phyloP scores from a whole-genome alignment of 148 eudicot species.

The Rhododendron ovatum region DNA sequence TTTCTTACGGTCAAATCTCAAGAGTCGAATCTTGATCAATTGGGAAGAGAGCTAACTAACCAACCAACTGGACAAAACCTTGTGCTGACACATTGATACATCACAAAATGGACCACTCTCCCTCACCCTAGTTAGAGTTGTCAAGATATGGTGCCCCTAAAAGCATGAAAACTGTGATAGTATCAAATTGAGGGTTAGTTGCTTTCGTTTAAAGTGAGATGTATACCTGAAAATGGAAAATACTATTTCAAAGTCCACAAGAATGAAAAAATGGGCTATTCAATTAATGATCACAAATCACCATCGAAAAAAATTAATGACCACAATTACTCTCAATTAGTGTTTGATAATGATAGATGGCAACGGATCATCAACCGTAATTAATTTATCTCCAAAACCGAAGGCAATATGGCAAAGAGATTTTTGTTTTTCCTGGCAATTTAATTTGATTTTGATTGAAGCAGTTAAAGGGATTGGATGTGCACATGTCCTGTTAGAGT shows the following conservation, averaged over 20 bases:
- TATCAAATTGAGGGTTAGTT: too few relatives aligned
- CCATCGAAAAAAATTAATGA: not conserved
- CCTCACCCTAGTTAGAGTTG: too few relatives aligned
- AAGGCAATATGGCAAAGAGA: too few relatives aligned
- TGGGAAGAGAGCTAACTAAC: too few relatives aligned
- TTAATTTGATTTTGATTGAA: constrained; percentile 9
- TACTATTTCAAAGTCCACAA: not conserved
- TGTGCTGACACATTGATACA: too few relatives aligned
- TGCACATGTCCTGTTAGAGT: constrained; percentile 1
- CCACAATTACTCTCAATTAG: not conserved
- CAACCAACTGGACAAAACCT: too few relatives aligned
- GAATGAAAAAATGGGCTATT: not conserved
- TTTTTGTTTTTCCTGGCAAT: not conserved
- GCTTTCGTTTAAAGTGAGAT: not conserved
- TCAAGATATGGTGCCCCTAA: too few relatives aligned
- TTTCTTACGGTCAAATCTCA: too few relatives aligned
- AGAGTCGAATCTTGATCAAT: too few relatives aligned
- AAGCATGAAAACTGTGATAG: too few relatives aligned
- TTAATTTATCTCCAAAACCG: not conserved
- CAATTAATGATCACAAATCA: constrained; percentile 2
- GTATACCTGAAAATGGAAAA: not conserved
- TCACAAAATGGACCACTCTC: too few relatives aligned
- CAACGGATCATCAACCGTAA: not conserved
- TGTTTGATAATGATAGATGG: not conserved
- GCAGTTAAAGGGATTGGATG: not conserved